Evolutionary conservation across 441 rosid species (phyloP).

Genomic region (Populus trichocarpa): DNA sequence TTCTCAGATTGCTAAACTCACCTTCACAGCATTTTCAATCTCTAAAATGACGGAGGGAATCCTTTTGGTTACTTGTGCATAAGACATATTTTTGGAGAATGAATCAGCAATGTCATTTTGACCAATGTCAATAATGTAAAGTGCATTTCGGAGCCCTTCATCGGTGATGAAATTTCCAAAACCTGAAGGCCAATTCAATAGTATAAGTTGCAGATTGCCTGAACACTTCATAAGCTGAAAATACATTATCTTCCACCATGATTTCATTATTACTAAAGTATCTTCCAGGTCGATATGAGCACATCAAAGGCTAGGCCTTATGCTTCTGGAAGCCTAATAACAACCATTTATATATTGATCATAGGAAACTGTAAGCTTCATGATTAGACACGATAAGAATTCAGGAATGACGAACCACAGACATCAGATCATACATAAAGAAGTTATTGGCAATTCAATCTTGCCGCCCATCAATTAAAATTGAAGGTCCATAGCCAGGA

Average conservation of each 20-base stretch:
- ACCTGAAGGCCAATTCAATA: conserved; percentile 40
- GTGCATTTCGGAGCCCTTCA: conserved; percentile 58
- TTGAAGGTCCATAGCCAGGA: neutral
- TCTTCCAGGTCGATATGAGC: neutral
- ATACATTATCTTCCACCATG: neutral
- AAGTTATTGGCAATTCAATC: neutral
- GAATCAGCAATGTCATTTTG: conserved; percentile 75
- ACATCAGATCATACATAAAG: neutral
- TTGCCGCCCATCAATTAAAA: neutral
- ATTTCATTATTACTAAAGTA: neutral
- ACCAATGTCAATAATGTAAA: conserved; percentile 82
- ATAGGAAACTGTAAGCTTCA: neutral
- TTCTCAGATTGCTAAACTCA: neutral
- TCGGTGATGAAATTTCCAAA: conserved; percentile 30
- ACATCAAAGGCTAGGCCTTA: neutral
- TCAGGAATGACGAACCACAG: neutral
- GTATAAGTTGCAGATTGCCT: conserved; percentile 55
- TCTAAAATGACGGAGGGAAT: conserved; percentile 47
- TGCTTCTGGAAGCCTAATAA: neutral
- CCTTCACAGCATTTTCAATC: conserved; percentile 19
- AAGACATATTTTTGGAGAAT: conserved; percentile 54
- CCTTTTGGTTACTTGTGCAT: conserved; percentile 37
- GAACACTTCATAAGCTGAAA: conserved; percentile 34
- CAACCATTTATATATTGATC: neutral
- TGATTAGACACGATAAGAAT: neutral